phyloP scores from a whole-genome alignment of 805 yeast species.

The Lipomyces starkeyi region DNA sequence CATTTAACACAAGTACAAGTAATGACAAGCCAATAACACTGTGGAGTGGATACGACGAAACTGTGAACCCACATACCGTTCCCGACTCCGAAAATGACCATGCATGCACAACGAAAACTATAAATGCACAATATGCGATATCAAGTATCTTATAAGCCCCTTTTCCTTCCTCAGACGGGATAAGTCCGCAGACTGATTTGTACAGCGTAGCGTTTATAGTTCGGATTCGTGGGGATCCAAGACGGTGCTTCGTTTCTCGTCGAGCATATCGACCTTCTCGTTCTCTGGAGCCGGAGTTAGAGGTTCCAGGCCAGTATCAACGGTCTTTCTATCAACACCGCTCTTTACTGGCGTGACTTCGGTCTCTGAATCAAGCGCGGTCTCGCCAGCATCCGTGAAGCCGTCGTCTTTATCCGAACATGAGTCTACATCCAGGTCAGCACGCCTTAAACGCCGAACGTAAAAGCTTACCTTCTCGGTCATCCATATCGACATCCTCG shows the following conservation, averaged over 20 bases:
- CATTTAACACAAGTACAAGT: background rate
- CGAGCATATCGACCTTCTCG: background rate
- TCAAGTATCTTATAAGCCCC: background rate
- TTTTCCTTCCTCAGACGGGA: background rate
- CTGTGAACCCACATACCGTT: background rate
- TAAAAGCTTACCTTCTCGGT: background rate
- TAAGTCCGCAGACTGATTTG: background rate
- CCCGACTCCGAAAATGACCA: slow-evolving; percentile 1
- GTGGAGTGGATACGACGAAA: background rate
- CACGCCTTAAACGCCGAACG: background rate
- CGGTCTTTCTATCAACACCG: background rate
- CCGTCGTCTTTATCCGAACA: background rate
- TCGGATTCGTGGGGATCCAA: background rate
- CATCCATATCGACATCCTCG: slow-evolving; percentile 9
- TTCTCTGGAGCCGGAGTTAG: background rate
- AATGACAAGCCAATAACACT: background rate
- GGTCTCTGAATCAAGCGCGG: background rate
- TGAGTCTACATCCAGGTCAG: background rate
- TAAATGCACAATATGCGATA: background rate
- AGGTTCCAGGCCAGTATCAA: background rate
- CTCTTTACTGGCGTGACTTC: background rate
- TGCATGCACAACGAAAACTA: background rate
- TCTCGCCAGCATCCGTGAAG: background rate
- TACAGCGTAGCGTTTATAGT: background rate
- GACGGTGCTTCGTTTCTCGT: background rate